Evolutionary conservation across 1,284 basidiomycete species (phyloP), one percentile per base, ranked within the genome.

Genomic region (Exobasidium rhododendri): DNA sequence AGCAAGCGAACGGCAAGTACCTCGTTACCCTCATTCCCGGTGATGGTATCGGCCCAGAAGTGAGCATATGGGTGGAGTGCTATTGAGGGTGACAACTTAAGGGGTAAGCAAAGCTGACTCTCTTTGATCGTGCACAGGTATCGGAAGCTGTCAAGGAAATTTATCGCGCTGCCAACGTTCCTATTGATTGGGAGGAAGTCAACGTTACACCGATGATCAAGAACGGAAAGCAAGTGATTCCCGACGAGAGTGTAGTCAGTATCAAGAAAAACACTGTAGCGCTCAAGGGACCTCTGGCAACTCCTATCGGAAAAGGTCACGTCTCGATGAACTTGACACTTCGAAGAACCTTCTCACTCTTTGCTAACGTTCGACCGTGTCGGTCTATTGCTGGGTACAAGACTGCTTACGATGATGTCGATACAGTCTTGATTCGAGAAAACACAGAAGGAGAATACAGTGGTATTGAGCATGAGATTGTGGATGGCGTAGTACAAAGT

Each of bases 401-500:
- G 85, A 99, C 96, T 0, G 90, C 94, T 6, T 97, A 99, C 80
- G 94, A 97, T 81, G 89, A 97, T 79, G 96, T 99, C 71, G 90
- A 99, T 85, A 94, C 91, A 28, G 94, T 97, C 57, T 84, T 99
- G 71, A 98, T 99, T 81, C 91, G 96, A 79, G 96, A 99, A 83
- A 99, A 99, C 83, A 99, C 96, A 30, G 96, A 99, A 83, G 96
- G 96, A 78, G 96, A 99, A 83, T 99, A 98, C 84, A 97, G 94
- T 68, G 94, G 94, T 70, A 97, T 97, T 75, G 94, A 97, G 83
- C 94, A 97, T 82, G 93, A 97, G 86, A 88, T 90, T 65, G 89
- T 98, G 70, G 92, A 97, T 72, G 96, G 96, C 69, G 96, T 99
- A 66, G 96, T 99, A 47, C 96, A 99, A 83, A 97, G 92, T 57